A percentile compares a stretch with the other conserved stretches of the same genome.
These are phyloP conservation scores for Oidiodendron maius DNA, from an alignment of 495 filamentous ascomycete species.

Conservation along the genomic window DNA sequence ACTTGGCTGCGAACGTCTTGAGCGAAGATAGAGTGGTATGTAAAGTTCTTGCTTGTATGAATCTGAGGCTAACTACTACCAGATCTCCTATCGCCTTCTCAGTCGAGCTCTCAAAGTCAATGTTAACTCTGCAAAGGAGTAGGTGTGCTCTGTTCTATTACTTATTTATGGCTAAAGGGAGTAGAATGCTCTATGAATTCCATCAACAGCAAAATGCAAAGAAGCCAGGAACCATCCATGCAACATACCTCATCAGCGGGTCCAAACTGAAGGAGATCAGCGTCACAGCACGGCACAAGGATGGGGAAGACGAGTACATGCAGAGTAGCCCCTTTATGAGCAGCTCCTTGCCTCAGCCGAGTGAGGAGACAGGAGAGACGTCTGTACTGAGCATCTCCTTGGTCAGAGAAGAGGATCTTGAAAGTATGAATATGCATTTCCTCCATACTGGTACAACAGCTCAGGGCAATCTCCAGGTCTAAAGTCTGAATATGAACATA, in stretches of 20 bases:
- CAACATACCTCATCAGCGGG: conserved; percentile 83
- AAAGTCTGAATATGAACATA: conserved; percentile 60
- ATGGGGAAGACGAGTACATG: conserved; percentile 69
- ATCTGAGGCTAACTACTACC: conserved; percentile 1
- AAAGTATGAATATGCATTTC: conserved; percentile 42
- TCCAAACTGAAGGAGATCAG: conserved; percentile 26
- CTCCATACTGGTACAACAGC: neutral
- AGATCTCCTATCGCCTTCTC: conserved; percentile 83
- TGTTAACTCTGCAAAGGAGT: conserved; percentile 80
- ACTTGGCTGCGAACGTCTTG: conserved; percentile 69
- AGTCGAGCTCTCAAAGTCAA: conserved; percentile 76
- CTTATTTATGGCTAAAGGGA: conserved; percentile 3
- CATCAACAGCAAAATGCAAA: conserved; percentile 72
- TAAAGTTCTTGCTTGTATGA: conserved; percentile 3
- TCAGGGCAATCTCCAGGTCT: conserved; percentile 41
- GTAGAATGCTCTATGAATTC: conserved; percentile 88
- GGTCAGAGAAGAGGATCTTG: conserved; percentile 71
- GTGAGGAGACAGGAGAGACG: conserved; percentile 24
- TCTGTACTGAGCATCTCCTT: conserved; percentile 59
- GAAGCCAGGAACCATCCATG: conserved; percentile 67
- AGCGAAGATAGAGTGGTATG: conserved; percentile 70
- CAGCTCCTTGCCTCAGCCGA: conserved; percentile 31
- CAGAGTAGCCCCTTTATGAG: conserved; percentile 60
- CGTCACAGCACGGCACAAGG: conserved; percentile 24
- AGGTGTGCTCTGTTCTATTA: conserved; percentile 16